These are phyloP conservation scores for Drechslerella dactyloides DNA, from an alignment of 2,329 filamentous ascomycete genomes.

Conservation along the genomic window DNA sequence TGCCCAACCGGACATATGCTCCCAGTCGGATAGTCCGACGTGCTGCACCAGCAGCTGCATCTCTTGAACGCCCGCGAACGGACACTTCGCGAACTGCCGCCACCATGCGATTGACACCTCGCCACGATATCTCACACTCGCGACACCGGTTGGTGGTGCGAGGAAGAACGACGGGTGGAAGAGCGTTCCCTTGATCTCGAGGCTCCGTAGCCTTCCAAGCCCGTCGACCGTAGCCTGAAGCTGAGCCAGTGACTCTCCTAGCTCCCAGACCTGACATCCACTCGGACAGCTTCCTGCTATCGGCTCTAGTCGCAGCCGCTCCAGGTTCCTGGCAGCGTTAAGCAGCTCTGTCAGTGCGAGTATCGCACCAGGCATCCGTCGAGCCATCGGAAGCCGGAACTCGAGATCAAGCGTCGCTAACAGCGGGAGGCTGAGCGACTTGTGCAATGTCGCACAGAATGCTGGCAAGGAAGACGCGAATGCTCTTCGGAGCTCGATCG, in stretches of 20 bases:
- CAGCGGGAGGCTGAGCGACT: background rate
- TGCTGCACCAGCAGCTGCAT: background rate
- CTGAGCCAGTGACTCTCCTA: background rate
- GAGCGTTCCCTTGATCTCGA: background rate
- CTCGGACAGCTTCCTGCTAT: background rate
- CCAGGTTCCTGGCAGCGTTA: background rate
- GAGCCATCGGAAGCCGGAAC: background rate
- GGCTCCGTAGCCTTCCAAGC: background rate
- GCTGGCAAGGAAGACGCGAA: background rate
- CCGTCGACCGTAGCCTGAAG: background rate
- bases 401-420: background rate
- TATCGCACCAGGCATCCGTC: background rate
- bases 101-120: conserved; percentile 14
- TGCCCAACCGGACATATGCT: background rate
- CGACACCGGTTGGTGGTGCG: background rate
- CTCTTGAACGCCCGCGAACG: conserved; percentile 3
- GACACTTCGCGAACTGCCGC: conserved; percentile 11
- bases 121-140: background rate
- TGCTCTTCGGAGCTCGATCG: background rate
- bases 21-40: background rate
- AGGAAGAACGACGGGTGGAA: conserved; percentile 25
- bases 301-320: background rate
- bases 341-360: background rate
- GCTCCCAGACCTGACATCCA: background rate
- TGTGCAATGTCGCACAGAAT: background rate